Evolutionary conservation across 805 yeast species (phyloP).

Genomic region (Torulaspora franciscae): DNA sequence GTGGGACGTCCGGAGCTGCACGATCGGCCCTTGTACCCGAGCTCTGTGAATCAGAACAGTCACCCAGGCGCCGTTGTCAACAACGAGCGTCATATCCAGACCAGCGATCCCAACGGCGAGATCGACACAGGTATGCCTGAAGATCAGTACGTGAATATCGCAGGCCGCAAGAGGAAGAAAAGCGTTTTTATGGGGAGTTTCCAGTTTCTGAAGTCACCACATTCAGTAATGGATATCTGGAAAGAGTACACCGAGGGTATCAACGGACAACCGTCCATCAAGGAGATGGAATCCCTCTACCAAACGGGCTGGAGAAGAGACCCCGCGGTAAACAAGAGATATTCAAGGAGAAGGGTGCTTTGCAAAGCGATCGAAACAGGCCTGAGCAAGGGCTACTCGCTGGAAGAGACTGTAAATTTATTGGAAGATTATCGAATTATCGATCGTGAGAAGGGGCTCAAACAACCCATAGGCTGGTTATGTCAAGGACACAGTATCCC

Average conservation of each 20-base stretch:
- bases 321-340: conserved; percentile 50
- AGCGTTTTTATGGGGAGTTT: conserved; percentile 34
- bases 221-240: conserved; percentile 51
- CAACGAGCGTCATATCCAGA: conserved; percentile 1
- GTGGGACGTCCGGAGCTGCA: not conserved
- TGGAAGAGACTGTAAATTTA: conserved; percentile 42
- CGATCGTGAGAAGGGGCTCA: conserved; percentile 39
- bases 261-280: conserved; percentile 49
- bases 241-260: conserved; percentile 50
- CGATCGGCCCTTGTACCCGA: conserved; percentile 2
- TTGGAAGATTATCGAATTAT: conserved; percentile 44
- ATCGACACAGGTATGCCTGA: conserved; percentile 12
- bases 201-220: conserved; percentile 41
- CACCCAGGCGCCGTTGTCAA: conserved; percentile 1
- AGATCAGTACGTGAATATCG: conserved; percentile 14
- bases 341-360: conserved; percentile 48
- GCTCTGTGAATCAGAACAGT: not conserved
- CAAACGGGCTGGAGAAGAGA: conserved; percentile 54
- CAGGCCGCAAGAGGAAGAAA: conserved; percentile 20
- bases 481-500: conserved; percentile 39
- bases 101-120: conserved; percentile 1
- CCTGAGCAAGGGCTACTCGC: conserved; percentile 40
- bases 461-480: conserved; percentile 45
- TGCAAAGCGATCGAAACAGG: conserved; percentile 54
- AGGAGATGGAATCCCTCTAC: conserved; percentile 44